A percentile compares a stretch with the other conserved stretches of the same genome.
phyloP scores from a whole-genome alignment of 2,329 filamentous ascomycete genomes.

The Ceratocystis smalleyi region DNA sequence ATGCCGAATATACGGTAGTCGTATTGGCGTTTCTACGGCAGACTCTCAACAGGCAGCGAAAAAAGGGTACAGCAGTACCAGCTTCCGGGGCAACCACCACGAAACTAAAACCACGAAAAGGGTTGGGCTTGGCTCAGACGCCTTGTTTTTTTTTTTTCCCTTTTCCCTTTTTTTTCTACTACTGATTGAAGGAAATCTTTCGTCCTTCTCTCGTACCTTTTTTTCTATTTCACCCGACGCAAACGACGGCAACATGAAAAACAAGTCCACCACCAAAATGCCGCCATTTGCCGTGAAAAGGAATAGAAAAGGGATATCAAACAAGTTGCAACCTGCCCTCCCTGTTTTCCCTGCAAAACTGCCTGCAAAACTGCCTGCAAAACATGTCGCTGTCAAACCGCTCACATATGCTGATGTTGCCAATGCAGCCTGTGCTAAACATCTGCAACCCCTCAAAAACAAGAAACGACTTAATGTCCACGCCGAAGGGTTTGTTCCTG shows the following conservation, averaged over 20 bases:
- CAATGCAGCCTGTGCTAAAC: not conserved
- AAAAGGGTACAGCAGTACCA: not conserved
- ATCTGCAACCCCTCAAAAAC: not conserved
- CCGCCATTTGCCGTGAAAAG: not conserved
- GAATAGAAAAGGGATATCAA: too few species aligned
- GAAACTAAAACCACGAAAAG: not conserved
- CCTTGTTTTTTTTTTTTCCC: not conserved
- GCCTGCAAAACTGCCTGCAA: not conserved
- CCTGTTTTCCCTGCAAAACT: not conserved
- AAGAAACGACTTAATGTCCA: constrained; percentile 20
- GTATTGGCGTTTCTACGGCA: not conserved
- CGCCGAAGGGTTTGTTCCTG: constrained; percentile 7
- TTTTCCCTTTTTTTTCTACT: not conserved
- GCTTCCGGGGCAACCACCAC: constrained; percentile 1
- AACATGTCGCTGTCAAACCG: not conserved
- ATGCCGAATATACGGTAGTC: not conserved
- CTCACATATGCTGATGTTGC: constrained; percentile 2
- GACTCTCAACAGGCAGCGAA: not conserved
- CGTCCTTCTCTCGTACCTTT: not conserved
- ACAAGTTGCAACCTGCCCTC: not conserved
- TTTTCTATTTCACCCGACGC: not conserved
- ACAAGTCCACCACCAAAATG: not conserved
- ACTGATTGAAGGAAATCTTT: too few species aligned
- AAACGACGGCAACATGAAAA: not conserved
- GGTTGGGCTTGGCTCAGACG: not conserved